A percentile compares a stretch with the other conserved stretches of the same genome.
phyloP scores from a whole-genome alignment of 345 rosid genomes.

The Psidium friedrichsthalianum region DNA sequence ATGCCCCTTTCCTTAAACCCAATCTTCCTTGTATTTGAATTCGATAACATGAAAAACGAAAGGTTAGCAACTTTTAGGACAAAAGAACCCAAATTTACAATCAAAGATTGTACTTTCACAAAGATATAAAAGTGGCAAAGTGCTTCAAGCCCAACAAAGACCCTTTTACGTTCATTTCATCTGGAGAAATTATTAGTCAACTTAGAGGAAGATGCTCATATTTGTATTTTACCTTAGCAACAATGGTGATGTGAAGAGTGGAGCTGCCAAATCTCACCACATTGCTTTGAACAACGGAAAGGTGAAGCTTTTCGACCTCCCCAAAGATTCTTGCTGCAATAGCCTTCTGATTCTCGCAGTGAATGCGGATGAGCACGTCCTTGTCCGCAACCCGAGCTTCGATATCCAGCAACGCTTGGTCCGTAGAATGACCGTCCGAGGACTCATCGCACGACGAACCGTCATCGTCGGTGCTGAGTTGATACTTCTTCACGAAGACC shows the following conservation, averaged over 20 bases:
- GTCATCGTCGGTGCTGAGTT: background rate
- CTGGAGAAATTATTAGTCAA: background rate
- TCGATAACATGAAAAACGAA: background rate
- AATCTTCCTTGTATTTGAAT: background rate
- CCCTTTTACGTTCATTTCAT: background rate
- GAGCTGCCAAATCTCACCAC: conserved; percentile 15
- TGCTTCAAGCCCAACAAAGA: background rate
- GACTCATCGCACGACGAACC: background rate
- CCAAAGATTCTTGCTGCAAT: background rate
- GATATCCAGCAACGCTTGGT: conserved; percentile 8
- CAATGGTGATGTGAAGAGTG: conserved; percentile 7
- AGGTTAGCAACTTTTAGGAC: background rate
- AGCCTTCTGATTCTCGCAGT: conserved; percentile 7
- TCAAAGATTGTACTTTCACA: background rate
- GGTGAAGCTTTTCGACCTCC: conserved; percentile 10
- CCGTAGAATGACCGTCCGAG: background rate
- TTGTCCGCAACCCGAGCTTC: conserved; percentile 10
- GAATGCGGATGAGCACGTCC: conserved; percentile 10
- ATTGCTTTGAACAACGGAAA: conserved; percentile 4
- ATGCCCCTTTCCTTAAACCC: background rate
- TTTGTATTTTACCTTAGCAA: conserved; percentile 12
- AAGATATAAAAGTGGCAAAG: background rate
- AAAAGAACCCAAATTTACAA: background rate
- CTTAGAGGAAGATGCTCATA: background rate
- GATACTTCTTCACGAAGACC: conserved; percentile 1